Evolutionary conservation across 2,329 filamentous ascomycete genomes (phyloP).

Genomic region (Ciborinia camelliae): DNA sequence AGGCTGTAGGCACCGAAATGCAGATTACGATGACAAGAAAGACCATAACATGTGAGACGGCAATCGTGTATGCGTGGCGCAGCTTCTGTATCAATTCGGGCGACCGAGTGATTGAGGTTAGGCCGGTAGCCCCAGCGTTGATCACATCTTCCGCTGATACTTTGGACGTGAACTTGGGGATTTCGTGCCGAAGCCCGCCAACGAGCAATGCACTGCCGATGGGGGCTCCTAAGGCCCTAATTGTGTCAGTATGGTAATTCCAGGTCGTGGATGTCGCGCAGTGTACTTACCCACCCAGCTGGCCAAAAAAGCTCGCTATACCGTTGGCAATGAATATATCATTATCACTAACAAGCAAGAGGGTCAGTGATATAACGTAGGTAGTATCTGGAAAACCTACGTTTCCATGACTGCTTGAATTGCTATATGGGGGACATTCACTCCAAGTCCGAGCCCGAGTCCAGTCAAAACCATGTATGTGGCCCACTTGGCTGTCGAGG

Average conservation of each 20-base stretch:
- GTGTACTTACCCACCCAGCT: background rate
- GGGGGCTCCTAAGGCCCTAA: background rate
- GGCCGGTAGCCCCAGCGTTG: too few relatives aligned
- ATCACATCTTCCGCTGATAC: too few relatives aligned
- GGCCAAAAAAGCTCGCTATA: background rate
- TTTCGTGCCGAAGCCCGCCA: too few relatives aligned
- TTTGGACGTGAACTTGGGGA: too few relatives aligned
- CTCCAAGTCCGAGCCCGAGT: background rate
- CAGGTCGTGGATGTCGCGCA: background rate
- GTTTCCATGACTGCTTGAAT: constrained; percentile 3
- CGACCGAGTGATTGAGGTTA: too few relatives aligned
- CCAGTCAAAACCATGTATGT: background rate
- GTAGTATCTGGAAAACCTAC: too few relatives aligned
- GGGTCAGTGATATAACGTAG: too few relatives aligned
- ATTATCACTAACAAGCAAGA: too few relatives aligned
- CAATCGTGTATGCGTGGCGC: too few relatives aligned
- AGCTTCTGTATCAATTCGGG: background rate
- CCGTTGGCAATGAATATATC: constrained; percentile 6
- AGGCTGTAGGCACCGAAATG: background rate
- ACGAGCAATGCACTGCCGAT: too few relatives aligned
- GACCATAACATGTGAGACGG: background rate
- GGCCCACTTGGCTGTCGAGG: background rate
- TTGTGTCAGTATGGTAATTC: background rate
- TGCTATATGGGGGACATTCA: background rate
- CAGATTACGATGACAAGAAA: background rate